phyloP scores from a whole-genome alignment of 2,329 filamentous ascomycete genomes.

The Cercospora beticola region DNA sequence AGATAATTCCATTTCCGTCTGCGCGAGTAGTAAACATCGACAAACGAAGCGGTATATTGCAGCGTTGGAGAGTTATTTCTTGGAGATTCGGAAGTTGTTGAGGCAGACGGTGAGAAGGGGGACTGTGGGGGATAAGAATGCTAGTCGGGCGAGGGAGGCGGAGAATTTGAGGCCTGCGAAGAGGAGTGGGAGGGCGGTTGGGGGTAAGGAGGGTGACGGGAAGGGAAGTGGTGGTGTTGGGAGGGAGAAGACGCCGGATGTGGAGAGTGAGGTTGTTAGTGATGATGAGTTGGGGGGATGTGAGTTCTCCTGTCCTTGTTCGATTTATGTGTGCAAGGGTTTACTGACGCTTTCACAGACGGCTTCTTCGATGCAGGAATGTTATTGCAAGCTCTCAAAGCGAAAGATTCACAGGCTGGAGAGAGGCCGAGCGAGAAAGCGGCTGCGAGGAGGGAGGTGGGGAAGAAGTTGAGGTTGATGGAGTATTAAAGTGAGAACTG shows the following conservation, averaged over 20 bases:
- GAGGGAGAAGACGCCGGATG: background rate
- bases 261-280: constrained; percentile 62
- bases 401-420: constrained; percentile 52
- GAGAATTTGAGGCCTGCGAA: constrained; percentile 60
- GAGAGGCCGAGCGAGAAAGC: constrained; percentile 56
- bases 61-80: constrained; percentile 82
- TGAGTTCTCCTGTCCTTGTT: constrained; percentile 55
- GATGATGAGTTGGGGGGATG: constrained; percentile 92
- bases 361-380: constrained; percentile 98
- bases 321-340: no score
- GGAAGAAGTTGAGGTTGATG: constrained; percentile 68
- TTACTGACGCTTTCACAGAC: constrained; percentile 57
- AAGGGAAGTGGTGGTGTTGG: constrained; percentile 50
- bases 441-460: constrained; percentile 65
- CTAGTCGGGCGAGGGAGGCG: constrained; percentile 61
- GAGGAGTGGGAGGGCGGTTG: constrained; percentile 70
- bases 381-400: constrained; percentile 83
- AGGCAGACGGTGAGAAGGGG: constrained; percentile 64
- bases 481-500: constrained; percentile 56
- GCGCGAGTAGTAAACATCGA: constrained; percentile 87
- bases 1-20: constrained; percentile 84
- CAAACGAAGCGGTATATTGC: constrained; percentile 91
- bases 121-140: constrained; percentile 53
- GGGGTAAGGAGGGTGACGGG: constrained; percentile 21
- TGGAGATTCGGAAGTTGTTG: constrained; percentile 84